Evolutionary conservation across 306 rosid genomes (phyloP).

Genomic region (Trifolium repens): DNA sequence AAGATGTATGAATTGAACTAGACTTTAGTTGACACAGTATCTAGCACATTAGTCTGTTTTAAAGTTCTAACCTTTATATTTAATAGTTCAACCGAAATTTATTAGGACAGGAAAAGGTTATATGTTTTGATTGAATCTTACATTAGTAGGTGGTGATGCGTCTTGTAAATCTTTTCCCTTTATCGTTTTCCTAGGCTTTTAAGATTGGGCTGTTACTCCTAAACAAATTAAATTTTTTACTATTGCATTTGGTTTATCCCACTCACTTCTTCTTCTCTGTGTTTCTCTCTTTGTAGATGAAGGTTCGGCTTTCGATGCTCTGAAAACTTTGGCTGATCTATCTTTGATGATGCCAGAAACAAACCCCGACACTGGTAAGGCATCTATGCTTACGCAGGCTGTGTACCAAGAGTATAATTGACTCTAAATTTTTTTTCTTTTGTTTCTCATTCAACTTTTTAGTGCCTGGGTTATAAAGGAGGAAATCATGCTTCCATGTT

Average conservation of each 20-base stretch:
- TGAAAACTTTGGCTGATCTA: constrained; percentile 84
- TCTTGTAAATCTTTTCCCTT: constrained; percentile 19
- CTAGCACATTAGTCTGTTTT: constrained; percentile 23
- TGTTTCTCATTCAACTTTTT: neutral
- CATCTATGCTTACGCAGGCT: constrained; percentile 16
- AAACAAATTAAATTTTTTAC: constrained; percentile 33
- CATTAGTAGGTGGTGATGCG: neutral
- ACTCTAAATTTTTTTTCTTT: neutral
- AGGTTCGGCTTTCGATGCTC: constrained; percentile 78
- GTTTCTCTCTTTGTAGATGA: constrained; percentile 65
- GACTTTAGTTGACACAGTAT: constrained; percentile 23
- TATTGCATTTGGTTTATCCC: neutral
- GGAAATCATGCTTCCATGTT: constrained; percentile 3
- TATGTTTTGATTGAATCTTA: constrained; percentile 27
- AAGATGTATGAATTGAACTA: constrained; percentile 1
- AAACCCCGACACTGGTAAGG: constrained; percentile 66
- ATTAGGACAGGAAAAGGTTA: constrained; percentile 29
- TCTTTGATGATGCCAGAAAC: constrained; percentile 90
- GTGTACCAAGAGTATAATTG: neutral
- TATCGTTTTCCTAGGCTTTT: constrained; percentile 34
- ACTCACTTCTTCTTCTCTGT: neutral
- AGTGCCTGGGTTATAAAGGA: neutral
- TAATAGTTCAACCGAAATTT: neutral
- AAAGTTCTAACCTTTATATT: constrained; percentile 6
- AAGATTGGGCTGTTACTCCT: constrained; percentile 42